A percentile compares a stretch with the other conserved stretches of the same genome.
Evolutionary conservation across 345 rosid species (phyloP).

Genomic region (Eucalyptus tenuipes): DNA sequence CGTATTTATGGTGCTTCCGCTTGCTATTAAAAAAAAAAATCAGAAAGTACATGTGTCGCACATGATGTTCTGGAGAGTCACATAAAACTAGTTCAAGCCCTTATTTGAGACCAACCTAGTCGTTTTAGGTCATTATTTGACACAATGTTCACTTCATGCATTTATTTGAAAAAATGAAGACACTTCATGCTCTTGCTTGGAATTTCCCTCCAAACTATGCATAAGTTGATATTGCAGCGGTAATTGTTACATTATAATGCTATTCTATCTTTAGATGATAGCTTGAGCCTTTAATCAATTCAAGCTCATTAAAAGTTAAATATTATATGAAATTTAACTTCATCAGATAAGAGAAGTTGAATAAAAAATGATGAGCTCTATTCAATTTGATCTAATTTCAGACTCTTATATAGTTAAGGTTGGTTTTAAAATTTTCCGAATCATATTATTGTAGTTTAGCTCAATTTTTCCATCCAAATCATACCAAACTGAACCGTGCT

Average conservation of each 20-base stretch:
- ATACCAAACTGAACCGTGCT: not conserved
- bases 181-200: not conserved
- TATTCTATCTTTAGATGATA: too few species aligned
- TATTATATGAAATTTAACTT: not conserved
- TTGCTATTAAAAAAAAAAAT: too few species aligned
- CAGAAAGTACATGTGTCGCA: too few species aligned
- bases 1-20: too few species aligned
- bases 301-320: not conserved
- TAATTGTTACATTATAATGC: not conserved
- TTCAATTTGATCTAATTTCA: not conserved
- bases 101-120: too few species aligned
- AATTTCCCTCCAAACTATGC: not conserved
- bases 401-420: not conserved
- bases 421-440: not conserved
- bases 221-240: not conserved
- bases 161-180: not conserved
- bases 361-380: not conserved
- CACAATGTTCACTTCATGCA: too few species aligned
- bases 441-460: not conserved
- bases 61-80: too few species aligned
- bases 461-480: not conserved
- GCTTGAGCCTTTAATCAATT: not conserved
- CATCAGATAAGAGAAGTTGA: not conserved
- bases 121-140: too few species aligned
- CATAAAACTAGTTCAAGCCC: too few species aligned